A percentile compares a stretch with the other conserved stretches of the same genome.
Evolutionary conservation across 345 rosid species (phyloP).

Genomic region (Eucalyptus globulus): DNA sequence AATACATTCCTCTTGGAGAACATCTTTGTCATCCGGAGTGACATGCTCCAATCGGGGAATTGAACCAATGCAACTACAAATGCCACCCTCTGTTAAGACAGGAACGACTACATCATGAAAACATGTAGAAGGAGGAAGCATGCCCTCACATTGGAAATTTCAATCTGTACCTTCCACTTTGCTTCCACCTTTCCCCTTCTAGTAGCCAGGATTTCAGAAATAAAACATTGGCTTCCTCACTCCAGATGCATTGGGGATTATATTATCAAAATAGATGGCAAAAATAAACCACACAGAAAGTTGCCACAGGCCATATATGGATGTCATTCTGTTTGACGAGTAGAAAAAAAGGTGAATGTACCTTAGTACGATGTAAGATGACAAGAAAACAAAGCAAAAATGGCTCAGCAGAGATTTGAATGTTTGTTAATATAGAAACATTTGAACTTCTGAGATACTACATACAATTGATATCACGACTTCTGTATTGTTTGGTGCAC

Average conservation of each 20-base stretch:
- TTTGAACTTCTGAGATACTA: neutral
- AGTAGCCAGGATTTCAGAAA: constrained; percentile 51
- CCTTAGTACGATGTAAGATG: neutral
- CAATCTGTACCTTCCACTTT: constrained; percentile 44
- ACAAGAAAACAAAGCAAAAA: neutral
- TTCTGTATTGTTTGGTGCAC: constrained; percentile 33
- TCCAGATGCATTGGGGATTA: constrained; percentile 71
- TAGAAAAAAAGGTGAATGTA: neutral
- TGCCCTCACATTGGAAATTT: neutral
- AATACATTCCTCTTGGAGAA: no score
- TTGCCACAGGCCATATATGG: constrained; percentile 62
- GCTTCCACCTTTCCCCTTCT: constrained; percentile 86
- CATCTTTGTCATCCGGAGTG: no score
- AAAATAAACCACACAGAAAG: constrained; percentile 61
- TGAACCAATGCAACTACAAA: no score
- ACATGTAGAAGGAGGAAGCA: neutral
- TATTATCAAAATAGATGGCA: constrained; percentile 88
- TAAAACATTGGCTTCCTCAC: constrained; percentile 18
- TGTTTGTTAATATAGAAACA: neutral
- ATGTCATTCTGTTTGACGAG: constrained; percentile 55
- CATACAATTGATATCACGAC: constrained; percentile 73
- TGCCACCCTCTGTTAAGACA: constrained; percentile 34
- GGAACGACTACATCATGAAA: neutral
- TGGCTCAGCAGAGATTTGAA: neutral
- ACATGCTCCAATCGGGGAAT: no score